phyloP scores from a whole-genome alignment of 108 stramenopile genomes.

The Skeletonema marinoi region DNA sequence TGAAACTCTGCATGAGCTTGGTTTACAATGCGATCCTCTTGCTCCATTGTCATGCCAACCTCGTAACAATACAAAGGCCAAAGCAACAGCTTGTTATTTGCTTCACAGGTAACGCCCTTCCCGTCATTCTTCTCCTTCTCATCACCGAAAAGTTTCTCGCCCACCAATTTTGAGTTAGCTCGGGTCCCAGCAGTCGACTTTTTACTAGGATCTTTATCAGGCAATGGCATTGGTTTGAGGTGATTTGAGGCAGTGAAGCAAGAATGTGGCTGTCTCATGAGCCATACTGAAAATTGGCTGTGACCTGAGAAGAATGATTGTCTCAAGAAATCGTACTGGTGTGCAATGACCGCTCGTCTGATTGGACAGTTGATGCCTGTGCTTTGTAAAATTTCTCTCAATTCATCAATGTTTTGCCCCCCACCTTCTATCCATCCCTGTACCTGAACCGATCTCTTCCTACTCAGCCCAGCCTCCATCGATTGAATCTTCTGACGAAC shows the following conservation, averaged over 20 bases:
- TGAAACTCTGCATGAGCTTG: slow-evolving; percentile 51
- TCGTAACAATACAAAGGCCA: slow-evolving; percentile 88
- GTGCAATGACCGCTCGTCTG: slow-evolving; percentile 60
- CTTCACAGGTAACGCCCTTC: slow-evolving; percentile 18
- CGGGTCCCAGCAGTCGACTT: slow-evolving; percentile 46
- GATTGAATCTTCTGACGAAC: slow-evolving; percentile 54
- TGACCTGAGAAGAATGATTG: slow-evolving; percentile 68
- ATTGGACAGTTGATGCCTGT: slow-evolving; percentile 51
- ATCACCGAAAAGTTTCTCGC: slow-evolving; percentile 73
- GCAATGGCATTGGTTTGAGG: slow-evolving; percentile 18
- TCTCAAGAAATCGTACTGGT: slow-evolving; percentile 68
- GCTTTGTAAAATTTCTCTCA: slow-evolving; percentile 10
- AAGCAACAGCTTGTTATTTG: slow-evolving; percentile 57
- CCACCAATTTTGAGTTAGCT: slow-evolving; percentile 84
- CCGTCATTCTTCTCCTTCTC: slow-evolving; percentile 41
- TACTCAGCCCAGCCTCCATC: slow-evolving; percentile 50
- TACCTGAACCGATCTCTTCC: slow-evolving; percentile 26
- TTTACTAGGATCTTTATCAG: slow-evolving; percentile 6
- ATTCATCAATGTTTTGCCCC: slow-evolving; percentile 8
- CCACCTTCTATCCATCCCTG: slow-evolving; percentile 21
- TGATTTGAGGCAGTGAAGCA: slow-evolving; percentile 69
- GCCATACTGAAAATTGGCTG: slow-evolving; percentile 75
- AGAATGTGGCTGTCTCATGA: slow-evolving; percentile 55
- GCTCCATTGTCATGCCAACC: slow-evolving; percentile 82
- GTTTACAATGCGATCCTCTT: slow-evolving; percentile 77